A percentile compares a stretch with the other conserved stretches of the same genome.
Conservation (phyloP, 176 grass and related monocot species). For the bread wheat (Triticum aestivum) region IWGSC_CS_RefSeq_v2.1 NC_057794.1:24220641-24221140, state of each 20-base stretch:
- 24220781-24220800: conserved; percentile 2
- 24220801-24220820: conserved; percentile 26
- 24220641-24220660: conserved; percentile 19
- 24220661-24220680: conserved; percentile 34
- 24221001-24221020: conserved; percentile 4
- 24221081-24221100: conserved; percentile 10
- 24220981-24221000: conserved; percentile 8
- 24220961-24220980: conserved; percentile 11
- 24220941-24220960: conserved; percentile 50
- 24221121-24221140: conserved; percentile 36
- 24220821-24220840: conserved; percentile 6
- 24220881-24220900: conserved; percentile 31
- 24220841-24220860: not conserved
- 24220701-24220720: not conserved
- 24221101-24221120: conserved; percentile 42
- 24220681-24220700: conserved; percentile 7
- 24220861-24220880: not conserved
- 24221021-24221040: conserved; percentile 6
- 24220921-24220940: conserved; percentile 25
- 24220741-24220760: not conserved
- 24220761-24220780: conserved; percentile 7
- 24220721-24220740: conserved; percentile 14
- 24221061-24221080: conserved; percentile 35
- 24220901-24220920: conserved; percentile 27
- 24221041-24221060: conserved; percentile 12